Evolutionary conservation across 179 eudicot genomes (phyloP).

Genomic region (Corrigiola litoralis): DNA sequence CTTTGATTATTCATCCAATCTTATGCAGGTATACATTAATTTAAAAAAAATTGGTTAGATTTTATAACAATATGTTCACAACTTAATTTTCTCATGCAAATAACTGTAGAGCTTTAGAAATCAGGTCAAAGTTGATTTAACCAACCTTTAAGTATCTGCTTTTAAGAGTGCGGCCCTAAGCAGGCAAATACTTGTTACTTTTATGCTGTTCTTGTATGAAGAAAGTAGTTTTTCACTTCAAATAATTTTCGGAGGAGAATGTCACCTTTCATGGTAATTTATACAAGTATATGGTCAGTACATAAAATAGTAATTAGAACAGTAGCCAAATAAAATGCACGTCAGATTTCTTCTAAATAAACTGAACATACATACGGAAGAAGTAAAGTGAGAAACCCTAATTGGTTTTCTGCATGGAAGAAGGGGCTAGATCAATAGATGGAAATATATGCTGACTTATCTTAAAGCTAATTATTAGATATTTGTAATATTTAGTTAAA

Average conservation of each 20-base stretch:
- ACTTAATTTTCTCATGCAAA: neutral
- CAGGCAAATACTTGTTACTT: constrained; percentile 10
- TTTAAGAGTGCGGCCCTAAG: constrained; percentile 23
- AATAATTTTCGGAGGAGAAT: neutral
- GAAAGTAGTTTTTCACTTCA: constrained; percentile 13
- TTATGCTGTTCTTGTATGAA: neutral
- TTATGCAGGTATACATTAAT: constrained; percentile 18
- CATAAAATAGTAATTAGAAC: neutral
- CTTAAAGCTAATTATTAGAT: too few relatives aligned
- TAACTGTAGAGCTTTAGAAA: constrained; percentile 11
- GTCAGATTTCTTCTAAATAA: neutral
- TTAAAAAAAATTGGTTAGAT: neutral
- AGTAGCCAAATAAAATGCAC: neutral
- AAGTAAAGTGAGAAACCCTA: too few relatives aligned
- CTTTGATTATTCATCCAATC: constrained; percentile 26
- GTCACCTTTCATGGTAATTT: neutral
- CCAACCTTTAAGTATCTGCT: constrained; percentile 23
- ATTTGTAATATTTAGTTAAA: too few relatives aligned
- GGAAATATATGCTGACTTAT: too few relatives aligned
- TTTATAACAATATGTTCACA: neutral
- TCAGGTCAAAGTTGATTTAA: constrained; percentile 13
- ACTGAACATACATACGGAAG: too few relatives aligned
- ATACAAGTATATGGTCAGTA: neutral
- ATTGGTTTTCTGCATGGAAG: too few relatives aligned
- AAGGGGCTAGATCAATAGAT: too few relatives aligned